Conservation (phyloP, 495 filamentous ascomycete species). For the Aspergillus biplanus region DNA sequence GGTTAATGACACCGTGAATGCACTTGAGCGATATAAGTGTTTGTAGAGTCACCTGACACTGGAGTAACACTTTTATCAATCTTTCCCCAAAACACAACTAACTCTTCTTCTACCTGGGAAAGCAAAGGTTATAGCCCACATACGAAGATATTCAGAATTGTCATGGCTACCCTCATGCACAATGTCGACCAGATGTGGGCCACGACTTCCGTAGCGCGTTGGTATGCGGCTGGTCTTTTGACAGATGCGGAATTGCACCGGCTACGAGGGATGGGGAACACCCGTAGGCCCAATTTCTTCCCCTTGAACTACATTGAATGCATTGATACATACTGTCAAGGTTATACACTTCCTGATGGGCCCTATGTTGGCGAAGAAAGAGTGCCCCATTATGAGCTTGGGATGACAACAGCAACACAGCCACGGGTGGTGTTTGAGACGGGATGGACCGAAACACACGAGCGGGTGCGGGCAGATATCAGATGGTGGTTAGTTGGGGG, state of each 20-base stretch:
- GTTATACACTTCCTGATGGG: not conserved
- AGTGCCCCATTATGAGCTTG: not conserved
- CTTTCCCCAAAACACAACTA: not conserved
- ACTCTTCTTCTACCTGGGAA: not conserved
- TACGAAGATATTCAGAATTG: not conserved
- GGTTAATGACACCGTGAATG: not conserved
- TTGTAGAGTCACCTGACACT: not conserved
- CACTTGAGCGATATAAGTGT: not conserved
- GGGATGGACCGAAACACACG: not conserved
- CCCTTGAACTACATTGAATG: not conserved
- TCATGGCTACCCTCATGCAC: not conserved
- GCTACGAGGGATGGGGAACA: not conserved
- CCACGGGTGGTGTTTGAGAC: not conserved
- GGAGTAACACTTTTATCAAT: not conserved
- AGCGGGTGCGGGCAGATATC: not conserved
- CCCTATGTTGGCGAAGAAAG: not conserved
- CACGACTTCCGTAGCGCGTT: not conserved
- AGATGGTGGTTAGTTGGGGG: not conserved
- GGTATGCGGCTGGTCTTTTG: not conserved
- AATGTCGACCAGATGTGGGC: not conserved
- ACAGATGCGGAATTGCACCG: not conserved
- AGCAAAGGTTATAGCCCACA: not conserved
- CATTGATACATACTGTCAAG: not conserved
- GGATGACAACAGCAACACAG: not conserved
- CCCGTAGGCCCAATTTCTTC: not conserved